Percentiles rank a stretch among this genome's conserved stretches.
phyloP scores from a whole-genome alignment of 2,329 filamentous ascomycete species.

The Pezicula rhizophila region DNA sequence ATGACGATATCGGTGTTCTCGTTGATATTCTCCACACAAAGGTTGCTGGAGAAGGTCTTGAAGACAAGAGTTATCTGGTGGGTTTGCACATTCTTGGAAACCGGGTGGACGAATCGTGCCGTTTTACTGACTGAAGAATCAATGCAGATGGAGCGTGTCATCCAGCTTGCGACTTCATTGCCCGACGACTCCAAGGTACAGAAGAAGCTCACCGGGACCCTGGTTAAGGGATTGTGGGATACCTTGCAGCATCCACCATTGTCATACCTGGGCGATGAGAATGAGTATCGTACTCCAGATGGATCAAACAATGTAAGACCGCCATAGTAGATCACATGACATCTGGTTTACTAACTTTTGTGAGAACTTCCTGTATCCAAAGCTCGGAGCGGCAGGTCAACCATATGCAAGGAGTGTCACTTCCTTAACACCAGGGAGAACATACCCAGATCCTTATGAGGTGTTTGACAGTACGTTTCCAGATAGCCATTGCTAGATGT shows the following conservation, averaged over 20 bases:
- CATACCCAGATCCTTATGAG: conserved; percentile 50
- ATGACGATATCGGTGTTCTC: no score
- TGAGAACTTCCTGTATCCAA: conserved; percentile 53
- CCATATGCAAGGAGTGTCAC: conserved; percentile 42
- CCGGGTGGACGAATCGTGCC: no score
- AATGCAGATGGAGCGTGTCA: conserved; percentile 33
- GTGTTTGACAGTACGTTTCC: conserved; percentile 45
- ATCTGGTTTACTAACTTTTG: neutral
- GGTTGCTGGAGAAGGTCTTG: no score
- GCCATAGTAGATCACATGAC: neutral
- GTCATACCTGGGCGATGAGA: conserved; percentile 55
- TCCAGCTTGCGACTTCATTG: conserved; percentile 56
- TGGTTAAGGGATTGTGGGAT: conserved; percentile 64
- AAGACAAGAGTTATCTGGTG: no score
- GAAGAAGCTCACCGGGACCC: conserved; percentile 53
- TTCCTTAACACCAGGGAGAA: neutral
- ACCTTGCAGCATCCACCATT: conserved; percentile 65
- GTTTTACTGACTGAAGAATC: no score
- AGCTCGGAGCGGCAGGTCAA: conserved; percentile 59
- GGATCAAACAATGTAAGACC: conserved; percentile 51
- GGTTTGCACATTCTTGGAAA: no score
- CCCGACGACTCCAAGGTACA: conserved; percentile 56
- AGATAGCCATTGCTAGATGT: neutral
- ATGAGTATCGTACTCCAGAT: conserved; percentile 56
- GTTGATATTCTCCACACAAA: no score